These are phyloP conservation scores for Clonostachys byssicola DNA, from an alignment of 2,329 filamentous ascomycete species.

Conservation along the genomic window DNA sequence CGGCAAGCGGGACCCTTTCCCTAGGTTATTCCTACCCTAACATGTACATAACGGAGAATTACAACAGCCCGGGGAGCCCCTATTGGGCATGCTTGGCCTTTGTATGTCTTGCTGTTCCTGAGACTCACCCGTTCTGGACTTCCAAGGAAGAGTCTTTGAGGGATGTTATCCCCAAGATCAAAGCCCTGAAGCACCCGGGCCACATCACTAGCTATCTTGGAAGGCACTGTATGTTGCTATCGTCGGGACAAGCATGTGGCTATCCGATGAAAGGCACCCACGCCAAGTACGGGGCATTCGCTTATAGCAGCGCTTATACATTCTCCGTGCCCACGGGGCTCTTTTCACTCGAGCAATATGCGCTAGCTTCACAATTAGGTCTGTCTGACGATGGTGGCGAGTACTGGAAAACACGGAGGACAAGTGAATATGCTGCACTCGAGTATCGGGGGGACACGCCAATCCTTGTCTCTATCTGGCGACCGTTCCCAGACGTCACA, in stretches of 20 bases:
- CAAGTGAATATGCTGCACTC: conserved; percentile 61
- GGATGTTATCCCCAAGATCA: conserved; percentile 51
- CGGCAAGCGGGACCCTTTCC: conserved; percentile 67
- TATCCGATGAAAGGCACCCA: conserved; percentile 80
- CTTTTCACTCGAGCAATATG: conserved; percentile 73
- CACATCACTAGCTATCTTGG: conserved; percentile 70
- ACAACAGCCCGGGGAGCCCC: conserved; percentile 70
- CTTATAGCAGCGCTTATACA: conserved; percentile 71
- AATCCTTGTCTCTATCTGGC: conserved; percentile 66
- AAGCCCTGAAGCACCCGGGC: conserved; percentile 61
- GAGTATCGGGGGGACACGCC: conserved; percentile 49
- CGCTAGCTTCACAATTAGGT: conserved; percentile 70
- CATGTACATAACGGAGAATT: conserved; percentile 72
- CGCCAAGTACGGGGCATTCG: conserved; percentile 77
- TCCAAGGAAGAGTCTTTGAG: conserved; percentile 59
- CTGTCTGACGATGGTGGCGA: conserved; percentile 75
- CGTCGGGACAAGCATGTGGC: conserved; percentile 75
- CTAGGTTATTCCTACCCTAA: conserved; percentile 78
- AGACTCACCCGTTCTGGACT: conserved; percentile 71
- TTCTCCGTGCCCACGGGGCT: conserved; percentile 75
- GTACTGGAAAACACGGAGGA: conserved; percentile 72
- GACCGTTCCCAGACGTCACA: conserved; percentile 64
- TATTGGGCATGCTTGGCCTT: conserved; percentile 82
- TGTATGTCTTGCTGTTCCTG: conserved; percentile 66
- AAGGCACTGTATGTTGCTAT: conserved; percentile 73